Evolutionary conservation across 192 early-diverging fungal genomes (phyloP).

Genomic region (Coemansia sp.): DNA sequence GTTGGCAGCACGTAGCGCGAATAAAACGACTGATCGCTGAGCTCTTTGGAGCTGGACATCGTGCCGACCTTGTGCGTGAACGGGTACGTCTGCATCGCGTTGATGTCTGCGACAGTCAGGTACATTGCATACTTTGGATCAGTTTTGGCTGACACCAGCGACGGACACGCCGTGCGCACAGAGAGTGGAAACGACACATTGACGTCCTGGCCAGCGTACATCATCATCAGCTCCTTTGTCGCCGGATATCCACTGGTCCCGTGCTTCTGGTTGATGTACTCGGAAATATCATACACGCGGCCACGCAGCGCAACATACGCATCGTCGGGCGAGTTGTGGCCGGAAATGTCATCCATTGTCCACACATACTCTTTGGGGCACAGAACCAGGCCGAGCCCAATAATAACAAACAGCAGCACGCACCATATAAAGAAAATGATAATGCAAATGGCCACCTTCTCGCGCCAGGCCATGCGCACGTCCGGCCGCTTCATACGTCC

Average conservation of each 20-base stretch:
- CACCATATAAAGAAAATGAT: conserved; percentile 81
- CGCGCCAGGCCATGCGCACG: conserved; percentile 94
- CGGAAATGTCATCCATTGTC: conserved; percentile 63
- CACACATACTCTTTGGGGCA: conserved; percentile 74
- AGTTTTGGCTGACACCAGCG: conserved; percentile 29
- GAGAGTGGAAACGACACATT: conserved; percentile 65
- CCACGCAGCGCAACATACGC: conserved; percentile 70
- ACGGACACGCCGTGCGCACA: conserved; percentile 58
- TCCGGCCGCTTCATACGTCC: conserved; percentile 83
- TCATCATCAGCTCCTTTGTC: conserved; percentile 45
- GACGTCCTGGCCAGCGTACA: conserved; percentile 53
- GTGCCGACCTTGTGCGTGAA: conserved; percentile 41
- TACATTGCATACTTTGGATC: conserved; percentile 42
- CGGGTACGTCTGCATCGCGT: conserved; percentile 27
- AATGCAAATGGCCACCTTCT: conserved; percentile 85
- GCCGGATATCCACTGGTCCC: conserved; percentile 40
- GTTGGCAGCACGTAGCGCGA: conserved; percentile 34
- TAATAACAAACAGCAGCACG: conserved; percentile 84
- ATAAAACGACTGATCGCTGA: conserved; percentile 41
- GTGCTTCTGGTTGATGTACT: conserved; percentile 54
- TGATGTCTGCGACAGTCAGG: conserved; percentile 33
- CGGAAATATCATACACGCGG: conserved; percentile 72
- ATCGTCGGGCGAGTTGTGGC: conserved; percentile 52
- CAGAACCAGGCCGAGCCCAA: conserved; percentile 70
- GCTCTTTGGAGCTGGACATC: conserved; percentile 34